Conservation (phyloP, 208 protist species). For the Naegleria lovaniensis region DNA sequence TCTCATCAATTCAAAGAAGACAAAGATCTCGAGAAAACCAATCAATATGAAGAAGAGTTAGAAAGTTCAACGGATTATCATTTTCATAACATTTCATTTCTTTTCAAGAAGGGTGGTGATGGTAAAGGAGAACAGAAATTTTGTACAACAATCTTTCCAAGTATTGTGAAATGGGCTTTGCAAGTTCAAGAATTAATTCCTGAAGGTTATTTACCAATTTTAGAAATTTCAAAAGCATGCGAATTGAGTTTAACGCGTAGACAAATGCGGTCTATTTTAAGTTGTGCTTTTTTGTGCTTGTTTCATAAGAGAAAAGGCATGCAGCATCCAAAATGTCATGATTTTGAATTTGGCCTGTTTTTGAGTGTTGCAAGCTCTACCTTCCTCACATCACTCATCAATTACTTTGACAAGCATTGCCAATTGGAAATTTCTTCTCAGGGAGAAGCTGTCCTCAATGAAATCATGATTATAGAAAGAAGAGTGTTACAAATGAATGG, state of each 20-base stretch:
- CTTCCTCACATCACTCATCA: not conserved
- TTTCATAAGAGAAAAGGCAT: not conserved
- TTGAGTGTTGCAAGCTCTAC: not conserved
- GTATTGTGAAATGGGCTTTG: not conserved
- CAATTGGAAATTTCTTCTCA: not conserved
- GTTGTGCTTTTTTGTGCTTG: not conserved
- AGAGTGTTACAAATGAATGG: not conserved
- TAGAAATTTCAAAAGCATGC: not conserved
- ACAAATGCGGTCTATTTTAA: not conserved
- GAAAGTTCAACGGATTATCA: not conserved
- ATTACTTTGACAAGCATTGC: not conserved
- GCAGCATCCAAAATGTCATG: not conserved
- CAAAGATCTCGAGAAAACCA: not conserved
- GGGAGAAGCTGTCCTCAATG: not conserved
- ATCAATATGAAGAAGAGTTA: not conserved
- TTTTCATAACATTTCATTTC: not conserved
- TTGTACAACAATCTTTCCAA: not conserved
- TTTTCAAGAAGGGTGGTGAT: not conserved
- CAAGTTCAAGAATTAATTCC: not conserved
- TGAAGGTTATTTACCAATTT: not conserved
- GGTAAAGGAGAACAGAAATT: not conserved
- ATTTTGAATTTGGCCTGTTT: not conserved
- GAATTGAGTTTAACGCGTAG: not conserved
- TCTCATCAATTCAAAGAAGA: not conserved
- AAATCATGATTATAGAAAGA: not conserved